These are phyloP conservation scores for Stemphylium beticola DNA, from an alignment of 2,329 filamentous ascomycete genomes.

Conservation along the genomic window DNA sequence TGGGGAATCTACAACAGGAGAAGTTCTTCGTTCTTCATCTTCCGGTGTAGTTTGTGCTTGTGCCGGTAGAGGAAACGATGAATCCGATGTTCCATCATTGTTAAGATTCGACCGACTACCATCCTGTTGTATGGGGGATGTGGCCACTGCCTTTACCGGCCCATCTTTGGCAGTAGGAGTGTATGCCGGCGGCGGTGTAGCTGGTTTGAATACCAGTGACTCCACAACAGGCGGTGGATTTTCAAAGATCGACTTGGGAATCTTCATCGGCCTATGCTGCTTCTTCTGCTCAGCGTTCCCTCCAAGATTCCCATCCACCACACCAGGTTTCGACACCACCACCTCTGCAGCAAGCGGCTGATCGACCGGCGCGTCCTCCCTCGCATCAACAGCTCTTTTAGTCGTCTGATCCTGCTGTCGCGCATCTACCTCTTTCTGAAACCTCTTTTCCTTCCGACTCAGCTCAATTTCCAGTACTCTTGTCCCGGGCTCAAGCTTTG, in stretches of 20 bases:
- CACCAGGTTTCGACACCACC: constrained; percentile 26
- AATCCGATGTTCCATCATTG: background rate
- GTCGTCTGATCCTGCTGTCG: constrained; percentile 43
- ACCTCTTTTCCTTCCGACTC: constrained; percentile 58
- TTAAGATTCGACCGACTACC: background rate
- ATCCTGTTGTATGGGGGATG: background rate
- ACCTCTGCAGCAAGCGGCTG: constrained; percentile 26
- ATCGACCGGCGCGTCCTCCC: constrained; percentile 36
- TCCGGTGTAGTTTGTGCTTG: background rate
- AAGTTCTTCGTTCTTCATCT: background rate
- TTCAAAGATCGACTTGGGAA: constrained; percentile 34
- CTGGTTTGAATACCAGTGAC: constrained; percentile 3
- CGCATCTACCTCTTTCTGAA: constrained; percentile 32
- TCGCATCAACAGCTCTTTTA: constrained; percentile 30
- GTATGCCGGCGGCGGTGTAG: constrained; percentile 37
- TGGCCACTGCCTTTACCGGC: background rate
- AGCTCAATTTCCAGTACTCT: constrained; percentile 64
- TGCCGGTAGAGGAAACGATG: background rate
- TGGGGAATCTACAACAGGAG: background rate
- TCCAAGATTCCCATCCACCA: background rate
- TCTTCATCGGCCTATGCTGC: constrained; percentile 16
- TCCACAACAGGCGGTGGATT: constrained; percentile 20
- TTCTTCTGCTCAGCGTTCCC: background rate
- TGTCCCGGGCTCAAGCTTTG: constrained; percentile 56
- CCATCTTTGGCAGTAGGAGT: background rate